Percentiles rank a stretch among this genome's conserved stretches.
These are phyloP conservation scores for Cryptococcus amylolentus DNA, from an alignment of 1,284 basidiomycete species.

Conservation along the genomic window DNA sequence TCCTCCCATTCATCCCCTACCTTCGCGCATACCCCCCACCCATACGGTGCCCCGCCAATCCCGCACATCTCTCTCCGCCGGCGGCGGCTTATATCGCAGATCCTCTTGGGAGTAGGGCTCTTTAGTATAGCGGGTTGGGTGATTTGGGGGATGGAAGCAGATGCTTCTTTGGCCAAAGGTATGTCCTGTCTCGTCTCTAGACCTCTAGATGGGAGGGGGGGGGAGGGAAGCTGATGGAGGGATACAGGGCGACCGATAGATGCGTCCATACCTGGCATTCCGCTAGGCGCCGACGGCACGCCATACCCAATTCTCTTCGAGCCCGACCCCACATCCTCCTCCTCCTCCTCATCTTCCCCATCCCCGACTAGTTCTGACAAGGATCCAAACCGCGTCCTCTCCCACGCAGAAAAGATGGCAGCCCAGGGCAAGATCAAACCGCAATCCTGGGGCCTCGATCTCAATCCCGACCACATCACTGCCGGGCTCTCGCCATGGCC, in stretches of 20 bases:
- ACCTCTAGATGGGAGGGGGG: no score
- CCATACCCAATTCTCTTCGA: not conserved
- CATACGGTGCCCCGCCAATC: not conserved
- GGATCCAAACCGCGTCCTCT: not conserved
- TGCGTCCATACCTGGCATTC: not conserved
- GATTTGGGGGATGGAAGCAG: not conserved
- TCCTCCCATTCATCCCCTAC: no score
- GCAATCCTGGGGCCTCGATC: slow-evolving; percentile 25
- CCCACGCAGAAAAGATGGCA: slow-evolving; percentile 14
- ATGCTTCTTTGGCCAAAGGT: not conserved
- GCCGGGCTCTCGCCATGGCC: slow-evolving; percentile 28
- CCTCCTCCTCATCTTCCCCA: not conserved
- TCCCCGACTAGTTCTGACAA: not conserved
- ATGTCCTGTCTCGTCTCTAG: not conserved
- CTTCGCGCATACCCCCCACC: not conserved
- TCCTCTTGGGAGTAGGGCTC: slow-evolving; percentile 1
- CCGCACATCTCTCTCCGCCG: slow-evolving; percentile 10
- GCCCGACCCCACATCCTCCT: not conserved
- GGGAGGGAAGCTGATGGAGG: not conserved
- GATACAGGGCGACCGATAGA: not conserved
- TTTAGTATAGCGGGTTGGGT: slow-evolving; percentile 11
- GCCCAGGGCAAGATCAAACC: slow-evolving; percentile 6
- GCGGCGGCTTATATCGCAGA: slow-evolving; percentile 10
- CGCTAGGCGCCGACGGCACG: not conserved
- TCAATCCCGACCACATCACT: slow-evolving; percentile 22